Base-by-base conservation (phyloP, 768 basidiomycete genomes). In the Pleurotus giganteus region DNA sequence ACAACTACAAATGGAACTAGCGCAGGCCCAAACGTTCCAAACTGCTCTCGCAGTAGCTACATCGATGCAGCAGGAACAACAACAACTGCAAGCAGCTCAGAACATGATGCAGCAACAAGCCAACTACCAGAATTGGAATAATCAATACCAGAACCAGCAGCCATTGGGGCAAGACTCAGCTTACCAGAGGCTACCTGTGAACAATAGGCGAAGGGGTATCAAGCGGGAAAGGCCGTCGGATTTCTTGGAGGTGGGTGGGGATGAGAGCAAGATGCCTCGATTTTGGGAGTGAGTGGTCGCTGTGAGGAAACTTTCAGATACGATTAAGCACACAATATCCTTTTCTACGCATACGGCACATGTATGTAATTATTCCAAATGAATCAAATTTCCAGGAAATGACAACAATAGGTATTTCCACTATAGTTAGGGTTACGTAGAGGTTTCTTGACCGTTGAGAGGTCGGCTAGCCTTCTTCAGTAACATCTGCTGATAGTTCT, bases 191-290 rank as follows among this genome's bases (percentile, higher is more conserved):
- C 65, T 91, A 46, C 91, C 91, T 27, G 71, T 94, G 52, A 93
- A 92, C 63, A 91, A 89, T 62, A 78, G 91, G 56, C 79, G 91
- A 51, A 74, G 88, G 64, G 84, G 84, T 60, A 63, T 89, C 60
- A 92, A 94, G 70, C 80, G 91, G 7, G 91, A 93, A 27, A 75
- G 91, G 43, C 91, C 91, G 1, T 86, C 88, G 3, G 91, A 94
- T 69, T 93, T 93, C 64, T 68, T 91, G 63, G 91, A 92, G 62
- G 78, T 90, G 9, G 82, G 82, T 12, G 84, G 85, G 55, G 73
- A 71, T 52, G 86, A 87, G 24, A 75, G 66, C 60, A 91, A 92
- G 69, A 71, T 83, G 36, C 75, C 84, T 46, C 73, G 89, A 60
- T 92, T 88, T 61, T 92, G 89, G 89, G 90, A 93, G 72, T 91